Evolutionary conservation across 495 filamentous ascomycete species (phyloP), one percentile per base, ranked within the genome.

Genomic region (Paragyromitra xinjiangensis): DNA sequence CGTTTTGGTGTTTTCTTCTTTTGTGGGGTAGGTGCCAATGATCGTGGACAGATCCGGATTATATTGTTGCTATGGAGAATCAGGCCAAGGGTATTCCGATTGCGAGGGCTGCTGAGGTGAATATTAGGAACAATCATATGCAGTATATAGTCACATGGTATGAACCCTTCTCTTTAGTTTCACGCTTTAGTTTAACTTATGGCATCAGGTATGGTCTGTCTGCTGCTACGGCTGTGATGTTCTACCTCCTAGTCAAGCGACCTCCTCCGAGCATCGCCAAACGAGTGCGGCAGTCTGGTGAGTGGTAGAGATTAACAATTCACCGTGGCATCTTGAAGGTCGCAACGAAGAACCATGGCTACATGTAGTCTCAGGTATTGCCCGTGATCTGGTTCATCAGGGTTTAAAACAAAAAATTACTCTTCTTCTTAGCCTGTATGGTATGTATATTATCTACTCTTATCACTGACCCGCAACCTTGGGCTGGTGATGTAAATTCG

Each of bases 111-210:
- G 89, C 95, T 5, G 93, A 95, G 85, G 95, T 99, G 72, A 97
- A 95, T 84, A 84, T 99, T 83, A 89, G 92, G 82, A 99, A 99
- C 83, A 98, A 95, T 83, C 95, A 99, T 84, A 90, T 92, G 78
- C 95, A 99, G 85, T 99, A 99, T 82, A 98, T 99, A 70, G 94
- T 97, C 83, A 99, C 95, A 65, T 99, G 95, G 95, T 97, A 89
- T 81, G 90, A 86, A 5, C 39, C 34, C 4, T 19, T 19, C 59
- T 44, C 22, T 4, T 44, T 75, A 12, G 4, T 8, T 39, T 22
- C 6, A 16, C 6, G 7, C 16, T 22, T 12, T 58, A 64, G 39
- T 24, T 53, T 69, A 65, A 67, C 67, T 24, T 19, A 42, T 34
- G 48, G 64, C 53, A 61, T 14, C n/a, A 98, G 94, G 94, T 99